Evolutionary conservation across 2,329 filamentous ascomycete species (phyloP), one percentile per base, ranked within the genome.

Genomic region (Neofusicoccum laricinum): DNA sequence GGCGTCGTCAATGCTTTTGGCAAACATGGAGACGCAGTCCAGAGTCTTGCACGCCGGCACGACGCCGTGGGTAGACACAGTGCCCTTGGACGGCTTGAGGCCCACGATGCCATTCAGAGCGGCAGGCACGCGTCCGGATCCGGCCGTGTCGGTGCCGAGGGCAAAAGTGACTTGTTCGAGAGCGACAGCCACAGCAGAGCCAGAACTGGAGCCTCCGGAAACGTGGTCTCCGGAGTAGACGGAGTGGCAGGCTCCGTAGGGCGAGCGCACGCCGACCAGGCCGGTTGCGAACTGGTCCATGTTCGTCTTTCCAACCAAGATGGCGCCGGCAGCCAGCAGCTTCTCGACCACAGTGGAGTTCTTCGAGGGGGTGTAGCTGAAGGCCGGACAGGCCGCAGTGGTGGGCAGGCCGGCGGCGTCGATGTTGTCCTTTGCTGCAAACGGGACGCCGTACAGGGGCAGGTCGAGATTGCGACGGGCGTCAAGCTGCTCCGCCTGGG

Each of bases 201-300:
- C 84, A 1, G 81, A 83, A 2, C 80, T 84, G 0, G 82, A 85
- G 5, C 84, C 84, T 15, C 83, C 83, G 64, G 78, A 80, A 45
- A 84, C 79, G 66, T 82, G 84, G 14, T 79, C 73, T 45, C 76
- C 73, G 68, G 79, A 73, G 71, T 78, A 86, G 0, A 85, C 77
- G 62, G 84, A 86, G 25, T 82, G 78, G 1, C 85, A 82, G 21
- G 80, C 81, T 1, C 85, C 86, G 66, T 84, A 87, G 0, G 84
- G 82, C 0, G 82, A 85, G 32, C 84, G 79, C 50, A 80, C 82
- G 21, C 84, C 85, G 12, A 80, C 82, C 5, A 87, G 76, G 0
- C 85, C 85, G 1, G 84, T 86, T 8, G 84, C 85, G 7, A 87
- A 77, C 71, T 87, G 84, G 69, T 87, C 85, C 64, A 87, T 77